phyloP scores from a whole-genome alignment of 805 yeast genomes.

The Candida ortonii region DNA sequence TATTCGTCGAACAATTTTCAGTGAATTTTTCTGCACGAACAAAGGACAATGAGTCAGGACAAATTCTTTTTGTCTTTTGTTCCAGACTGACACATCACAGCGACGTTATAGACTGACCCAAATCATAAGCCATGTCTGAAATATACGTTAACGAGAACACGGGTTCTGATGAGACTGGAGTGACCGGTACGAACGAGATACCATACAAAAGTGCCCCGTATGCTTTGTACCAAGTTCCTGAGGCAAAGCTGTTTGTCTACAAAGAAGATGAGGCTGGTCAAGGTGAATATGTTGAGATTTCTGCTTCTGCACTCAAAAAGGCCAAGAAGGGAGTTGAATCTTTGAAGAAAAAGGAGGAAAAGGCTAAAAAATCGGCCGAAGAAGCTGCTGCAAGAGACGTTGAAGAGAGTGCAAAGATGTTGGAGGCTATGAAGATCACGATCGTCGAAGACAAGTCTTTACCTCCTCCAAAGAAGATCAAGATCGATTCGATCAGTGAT shows the following conservation, averaged over 20 bases:
- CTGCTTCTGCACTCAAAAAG: slow-evolving; percentile 89
- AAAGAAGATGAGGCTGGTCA: slow-evolving; percentile 54
- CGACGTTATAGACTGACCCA: background rate
- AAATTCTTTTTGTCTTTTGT: slow-evolving; percentile 1
- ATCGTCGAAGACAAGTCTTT: slow-evolving; percentile 72
- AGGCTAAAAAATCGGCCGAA: slow-evolving; percentile 56
- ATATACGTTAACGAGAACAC: slow-evolving; percentile 70
- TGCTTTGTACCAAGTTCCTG: slow-evolving; percentile 57
- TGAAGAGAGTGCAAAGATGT: slow-evolving; percentile 68
- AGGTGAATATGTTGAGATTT: slow-evolving; percentile 68
- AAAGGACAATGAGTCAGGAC: too few relatives aligned
- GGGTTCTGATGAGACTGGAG: slow-evolving; percentile 62
- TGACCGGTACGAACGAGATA: slow-evolving; percentile 58
- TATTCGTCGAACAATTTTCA: too few relatives aligned
- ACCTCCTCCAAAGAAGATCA: slow-evolving; percentile 66
- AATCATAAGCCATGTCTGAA: slow-evolving; percentile 17
- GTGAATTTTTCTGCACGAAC: too few relatives aligned
- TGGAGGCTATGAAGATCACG: slow-evolving; percentile 75
- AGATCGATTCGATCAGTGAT: slow-evolving; percentile 54
- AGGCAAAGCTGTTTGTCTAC: slow-evolving; percentile 54
- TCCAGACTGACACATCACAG: background rate
- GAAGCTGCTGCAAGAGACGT: slow-evolving; percentile 55
- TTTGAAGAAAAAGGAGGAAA: slow-evolving; percentile 74
- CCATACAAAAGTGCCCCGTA: slow-evolving; percentile 85
- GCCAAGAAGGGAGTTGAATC: slow-evolving; percentile 96